phyloP scores from a whole-genome alignment of 192 early-diverging fungal genomes.

The Coemansia erecta region DNA sequence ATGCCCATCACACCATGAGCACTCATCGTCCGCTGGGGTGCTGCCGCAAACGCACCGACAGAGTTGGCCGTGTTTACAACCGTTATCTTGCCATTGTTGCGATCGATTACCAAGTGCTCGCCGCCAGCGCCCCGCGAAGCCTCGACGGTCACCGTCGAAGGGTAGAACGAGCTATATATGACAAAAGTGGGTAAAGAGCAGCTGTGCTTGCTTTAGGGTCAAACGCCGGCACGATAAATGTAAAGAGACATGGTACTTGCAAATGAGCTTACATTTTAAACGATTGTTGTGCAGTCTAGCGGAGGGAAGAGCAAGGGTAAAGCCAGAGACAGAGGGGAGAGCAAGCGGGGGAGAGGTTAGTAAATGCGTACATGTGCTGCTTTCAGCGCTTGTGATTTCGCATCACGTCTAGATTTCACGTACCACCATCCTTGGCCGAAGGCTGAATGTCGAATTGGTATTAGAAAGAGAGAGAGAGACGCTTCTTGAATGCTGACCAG shows the following conservation, averaged over 20 bases:
- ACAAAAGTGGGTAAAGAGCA: background rate
- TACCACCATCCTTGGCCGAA: slow-evolving; percentile 18
- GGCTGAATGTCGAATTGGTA: background rate
- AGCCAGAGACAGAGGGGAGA: background rate
- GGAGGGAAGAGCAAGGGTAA: too few relatives aligned
- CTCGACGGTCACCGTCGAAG: slow-evolving; percentile 37
- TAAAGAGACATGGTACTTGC: background rate
- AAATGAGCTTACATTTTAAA: slow-evolving; percentile 32
- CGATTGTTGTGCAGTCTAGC: slow-evolving; percentile 48
- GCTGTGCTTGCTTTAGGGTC: background rate
- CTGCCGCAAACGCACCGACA: slow-evolving; percentile 27
- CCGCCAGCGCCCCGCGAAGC: slow-evolving; percentile 34
- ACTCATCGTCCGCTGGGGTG: slow-evolving; percentile 37
- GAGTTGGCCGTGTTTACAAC: slow-evolving; percentile 4
- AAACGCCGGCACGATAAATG: too few relatives aligned
- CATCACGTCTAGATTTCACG: background rate
- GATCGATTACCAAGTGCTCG: slow-evolving; percentile 39
- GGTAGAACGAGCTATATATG: slow-evolving; percentile 44
- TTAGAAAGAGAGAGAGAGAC: background rate
- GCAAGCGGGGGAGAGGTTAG: background rate
- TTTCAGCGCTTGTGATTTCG: background rate
- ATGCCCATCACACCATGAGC: slow-evolving; percentile 51
- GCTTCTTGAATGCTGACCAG: too few relatives aligned
- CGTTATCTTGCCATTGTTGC: slow-evolving; percentile 25
- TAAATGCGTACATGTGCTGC: background rate